Conservation (phyloP, 1,284 basidiomycete species). For the Prillingera fragicola region DNA sequence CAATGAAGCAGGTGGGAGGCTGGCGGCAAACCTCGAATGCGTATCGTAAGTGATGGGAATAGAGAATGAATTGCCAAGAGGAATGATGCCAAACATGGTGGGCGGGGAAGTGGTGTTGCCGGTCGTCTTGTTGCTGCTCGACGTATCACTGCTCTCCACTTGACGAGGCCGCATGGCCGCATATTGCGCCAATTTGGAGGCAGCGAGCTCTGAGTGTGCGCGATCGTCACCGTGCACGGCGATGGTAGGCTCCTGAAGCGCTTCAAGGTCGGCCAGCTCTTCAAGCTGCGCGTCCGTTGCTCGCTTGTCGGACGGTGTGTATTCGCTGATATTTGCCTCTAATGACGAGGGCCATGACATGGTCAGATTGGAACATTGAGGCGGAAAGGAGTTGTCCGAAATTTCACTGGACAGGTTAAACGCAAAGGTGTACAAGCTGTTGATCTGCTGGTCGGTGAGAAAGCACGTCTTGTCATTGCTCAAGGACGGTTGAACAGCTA, state of each 20-base stretch:
- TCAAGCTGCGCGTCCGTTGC: background rate
- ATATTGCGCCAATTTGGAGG: too few species aligned
- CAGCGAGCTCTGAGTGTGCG: too few species aligned
- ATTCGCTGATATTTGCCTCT: constrained; percentile 29
- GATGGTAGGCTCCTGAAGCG: background rate
- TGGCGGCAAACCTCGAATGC: constrained; percentile 23
- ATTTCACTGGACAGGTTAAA: constrained; percentile 42
- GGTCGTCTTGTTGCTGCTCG: constrained; percentile 13
- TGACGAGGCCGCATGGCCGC: background rate
- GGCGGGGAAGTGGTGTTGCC: constrained; percentile 44
- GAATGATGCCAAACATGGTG: constrained; percentile 45
- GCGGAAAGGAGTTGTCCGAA: constrained; percentile 24
- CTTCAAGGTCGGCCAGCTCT: background rate
- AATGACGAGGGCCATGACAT: constrained; percentile 43
- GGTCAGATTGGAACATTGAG: constrained; percentile 43
- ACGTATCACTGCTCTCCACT: constrained; percentile 2
- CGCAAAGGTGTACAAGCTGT: constrained; percentile 40
- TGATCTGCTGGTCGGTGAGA: constrained; percentile 30
- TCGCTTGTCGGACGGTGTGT: background rate
- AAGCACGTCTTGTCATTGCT: constrained; percentile 30
- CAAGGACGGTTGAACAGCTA: constrained; percentile 25
- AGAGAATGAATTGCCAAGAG: constrained; percentile 42
- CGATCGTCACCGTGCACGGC: too few species aligned
- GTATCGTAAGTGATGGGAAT: constrained; percentile 39
- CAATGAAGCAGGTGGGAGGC: constrained; percentile 26